Evolutionary conservation across 352 stramenopile genomes (phyloP).

Genomic region (Chrysophaeum taylorii): DNA sequence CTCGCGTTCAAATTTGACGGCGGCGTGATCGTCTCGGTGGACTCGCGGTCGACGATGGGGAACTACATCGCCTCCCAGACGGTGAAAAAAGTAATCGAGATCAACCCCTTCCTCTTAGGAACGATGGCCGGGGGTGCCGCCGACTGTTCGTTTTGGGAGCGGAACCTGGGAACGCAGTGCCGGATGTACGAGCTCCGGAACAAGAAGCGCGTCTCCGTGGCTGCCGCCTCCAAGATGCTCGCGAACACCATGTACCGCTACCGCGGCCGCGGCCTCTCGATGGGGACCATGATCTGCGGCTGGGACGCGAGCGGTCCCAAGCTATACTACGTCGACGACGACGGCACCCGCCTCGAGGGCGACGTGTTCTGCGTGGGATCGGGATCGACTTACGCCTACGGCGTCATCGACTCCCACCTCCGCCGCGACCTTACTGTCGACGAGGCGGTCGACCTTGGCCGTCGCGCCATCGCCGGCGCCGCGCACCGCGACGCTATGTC

Average conservation of each 20-base stretch:
- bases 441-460: conserved; percentile 96
- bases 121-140: conserved; percentile 86
- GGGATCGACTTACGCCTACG: conserved; percentile 97
- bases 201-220: conserved; percentile 96
- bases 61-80: conserved; percentile 95
- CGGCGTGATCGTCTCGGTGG: conserved; percentile 93
- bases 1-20: conserved; percentile 97
- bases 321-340: conserved; percentile 99
- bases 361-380: conserved; percentile 97
- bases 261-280: conserved; percentile 67
- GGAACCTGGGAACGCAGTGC: conserved; percentile 87
- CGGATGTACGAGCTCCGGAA: conserved; percentile 97
- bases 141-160: conserved; percentile 99
- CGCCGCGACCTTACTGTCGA: conserved; percentile 84
- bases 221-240: conserved; percentile 93
- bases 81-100: conserved; percentile 99
- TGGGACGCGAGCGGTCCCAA: conserved; percentile 95
- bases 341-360: conserved; percentile 91
- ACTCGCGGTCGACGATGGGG: conserved; percentile 97
- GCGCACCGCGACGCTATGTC: conserved; percentile 97
- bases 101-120: conserved; percentile 98
- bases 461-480: conserved; percentile 97
- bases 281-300: conserved; percentile 99
- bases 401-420: conserved; percentile 87
- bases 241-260: conserved; percentile 95